Evolutionary conservation across 257 asterid species (phyloP).

Genomic region (Solanum etuberosum): DNA sequence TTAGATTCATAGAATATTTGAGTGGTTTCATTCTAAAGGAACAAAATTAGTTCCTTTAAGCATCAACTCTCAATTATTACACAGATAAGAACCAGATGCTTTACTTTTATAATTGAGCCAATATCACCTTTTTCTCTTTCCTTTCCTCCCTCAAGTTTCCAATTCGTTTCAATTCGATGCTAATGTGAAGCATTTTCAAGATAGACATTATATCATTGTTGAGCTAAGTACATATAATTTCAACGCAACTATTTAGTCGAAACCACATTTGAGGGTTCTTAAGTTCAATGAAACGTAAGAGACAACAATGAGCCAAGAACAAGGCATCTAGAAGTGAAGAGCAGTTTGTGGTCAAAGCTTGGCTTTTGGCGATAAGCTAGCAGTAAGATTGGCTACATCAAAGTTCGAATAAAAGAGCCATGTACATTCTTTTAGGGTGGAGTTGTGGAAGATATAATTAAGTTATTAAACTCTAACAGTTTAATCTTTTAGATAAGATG

Average conservation of each 20-base stretch:
- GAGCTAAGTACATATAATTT: background rate
- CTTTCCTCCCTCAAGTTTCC: background rate
- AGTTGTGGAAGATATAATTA: background rate
- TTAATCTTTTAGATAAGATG: background rate
- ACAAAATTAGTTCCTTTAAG: slow-evolving; percentile 15
- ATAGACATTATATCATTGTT: background rate
- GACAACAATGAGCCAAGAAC: background rate
- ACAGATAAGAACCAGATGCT: slow-evolving; percentile 60
- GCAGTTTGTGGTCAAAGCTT: background rate
- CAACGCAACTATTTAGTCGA: background rate
- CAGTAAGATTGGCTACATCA: background rate
- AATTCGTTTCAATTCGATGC: background rate
- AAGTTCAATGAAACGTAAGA: background rate
- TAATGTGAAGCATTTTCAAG: background rate
- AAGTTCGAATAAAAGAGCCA: background rate
- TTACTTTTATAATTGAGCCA: slow-evolving; percentile 14
- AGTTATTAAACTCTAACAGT: background rate
- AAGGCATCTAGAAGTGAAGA: background rate
- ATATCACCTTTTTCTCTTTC: slow-evolving; percentile 10
- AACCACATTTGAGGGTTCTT: background rate
- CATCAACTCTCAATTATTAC: slow-evolving; percentile 24
- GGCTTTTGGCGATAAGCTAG: background rate
- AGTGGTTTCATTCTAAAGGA: slow-evolving; percentile 2
- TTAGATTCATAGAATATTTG: slow-evolving; percentile 22
- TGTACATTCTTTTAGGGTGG: background rate